Percentiles rank a stretch among this genome's conserved stretches.
Evolutionary conservation across 805 yeast genomes (phyloP).

Genomic region (Henningerozyma blattae): DNA sequence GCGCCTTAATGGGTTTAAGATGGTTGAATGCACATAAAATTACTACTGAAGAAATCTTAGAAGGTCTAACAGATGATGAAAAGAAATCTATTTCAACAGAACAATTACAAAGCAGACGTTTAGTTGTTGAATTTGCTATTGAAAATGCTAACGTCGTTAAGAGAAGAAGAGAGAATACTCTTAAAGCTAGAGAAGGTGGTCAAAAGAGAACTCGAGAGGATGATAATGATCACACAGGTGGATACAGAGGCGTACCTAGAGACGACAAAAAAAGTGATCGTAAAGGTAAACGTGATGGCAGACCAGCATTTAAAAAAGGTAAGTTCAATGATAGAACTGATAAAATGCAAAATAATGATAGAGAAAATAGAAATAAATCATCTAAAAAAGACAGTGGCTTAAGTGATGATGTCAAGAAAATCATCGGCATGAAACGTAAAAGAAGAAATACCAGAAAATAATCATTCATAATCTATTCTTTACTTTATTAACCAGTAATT

Average conservation of each 20-base stretch:
- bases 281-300: background rate
- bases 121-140: conserved; percentile 90
- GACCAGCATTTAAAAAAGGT: conserved; percentile 4
- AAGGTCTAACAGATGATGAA: conserved; percentile 63
- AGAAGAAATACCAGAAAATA: conserved; percentile 39
- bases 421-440: conserved; percentile 58
- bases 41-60: conserved; percentile 51
- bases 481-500: background rate
- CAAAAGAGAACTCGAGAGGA: conserved; percentile 19
- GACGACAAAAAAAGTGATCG: conserved; percentile 8
- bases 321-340: conserved; percentile 19
- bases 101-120: conserved; percentile 50
- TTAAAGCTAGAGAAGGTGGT: conserved; percentile 28
- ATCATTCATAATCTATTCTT: background rate
- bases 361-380: conserved; percentile 1
- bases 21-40: conserved; percentile 95
- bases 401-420: conserved; percentile 44
- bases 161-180: conserved; percentile 67
- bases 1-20: conserved; percentile 91
- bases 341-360: conserved; percentile 10
- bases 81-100: conserved; percentile 42
- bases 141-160: conserved; percentile 91
- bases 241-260: too few species aligned
- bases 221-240: too few species aligned
- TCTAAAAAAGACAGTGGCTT: conserved; percentile 26